Conservation (phyloP, 306 rosid genomes). For the apple (Malus domestica) region DNA sequence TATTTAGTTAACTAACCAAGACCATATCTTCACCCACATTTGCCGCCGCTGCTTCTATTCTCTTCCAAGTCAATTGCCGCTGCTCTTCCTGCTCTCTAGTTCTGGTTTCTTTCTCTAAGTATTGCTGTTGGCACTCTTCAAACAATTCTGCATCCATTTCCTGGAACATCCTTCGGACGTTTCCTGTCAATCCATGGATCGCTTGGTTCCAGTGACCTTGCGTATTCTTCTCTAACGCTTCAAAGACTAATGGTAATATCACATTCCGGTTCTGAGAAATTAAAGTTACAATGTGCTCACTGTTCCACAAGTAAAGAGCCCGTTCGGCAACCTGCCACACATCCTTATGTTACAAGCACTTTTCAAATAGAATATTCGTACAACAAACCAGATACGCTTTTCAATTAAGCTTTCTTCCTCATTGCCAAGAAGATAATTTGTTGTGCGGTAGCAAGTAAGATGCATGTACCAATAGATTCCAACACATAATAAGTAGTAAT, state of each 20-base stretch:
- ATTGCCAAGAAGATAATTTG: neutral
- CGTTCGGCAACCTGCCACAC: constrained; percentile 57
- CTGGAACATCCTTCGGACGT: constrained; percentile 43
- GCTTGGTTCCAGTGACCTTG: constrained; percentile 57
- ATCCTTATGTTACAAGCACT: constrained; percentile 14
- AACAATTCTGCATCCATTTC: constrained; percentile 55
- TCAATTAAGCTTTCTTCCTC: neutral
- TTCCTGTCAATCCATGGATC: constrained; percentile 44
- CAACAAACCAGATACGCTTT: neutral
- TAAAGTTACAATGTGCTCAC: constrained; percentile 44
- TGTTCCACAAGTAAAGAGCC: constrained; percentile 65
- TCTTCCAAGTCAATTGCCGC: constrained; percentile 50
- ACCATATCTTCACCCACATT: constrained; percentile 39
- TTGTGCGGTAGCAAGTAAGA: neutral
- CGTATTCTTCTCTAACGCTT: constrained; percentile 50
- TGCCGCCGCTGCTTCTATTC: constrained; percentile 57
- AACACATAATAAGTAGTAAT: neutral
- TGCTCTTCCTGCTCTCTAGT: constrained; percentile 36
- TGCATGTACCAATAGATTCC: neutral
- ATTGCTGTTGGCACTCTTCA: constrained; percentile 40
- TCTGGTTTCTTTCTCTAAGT: constrained; percentile 40
- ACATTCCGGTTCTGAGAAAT: constrained; percentile 44
- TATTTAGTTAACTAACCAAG: constrained; percentile 37
- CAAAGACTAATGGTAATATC: constrained; percentile 52
- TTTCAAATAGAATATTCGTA: constrained; percentile 2